Evolutionary conservation across 306 rosid species (phyloP), one percentile per base, ranked within the genome.

Genomic region (Prunus dulcis): DNA sequence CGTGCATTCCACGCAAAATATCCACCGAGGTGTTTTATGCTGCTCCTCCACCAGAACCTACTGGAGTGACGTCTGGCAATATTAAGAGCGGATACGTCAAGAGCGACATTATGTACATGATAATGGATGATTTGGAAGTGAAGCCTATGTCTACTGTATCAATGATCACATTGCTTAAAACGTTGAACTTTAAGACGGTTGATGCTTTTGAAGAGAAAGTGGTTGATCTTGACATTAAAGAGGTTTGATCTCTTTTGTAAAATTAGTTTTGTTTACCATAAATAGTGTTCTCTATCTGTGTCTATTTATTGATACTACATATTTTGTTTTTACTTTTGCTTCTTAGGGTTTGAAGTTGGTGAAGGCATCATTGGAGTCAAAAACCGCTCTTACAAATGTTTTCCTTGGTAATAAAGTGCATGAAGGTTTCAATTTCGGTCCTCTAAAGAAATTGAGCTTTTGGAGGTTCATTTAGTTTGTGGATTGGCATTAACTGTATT

Each of bases 341-440:
- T 25, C 12, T 72, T 14, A 67, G 83, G 71, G 68, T 1, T 0
- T 80, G 58, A 22, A 74, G 17, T 34, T 80, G 76, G 17, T 80
- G 3, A 8, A 23, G 20, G 58, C 75, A 30, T 74, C 83, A 2
- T 6, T 67, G 19, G 22, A 46, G 30, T 43, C 74, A 0, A 30
- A 30, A 11, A 45, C 73, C 18, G 82, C 53, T 15, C 65, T 79
- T 22, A 46, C 69, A 0, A 49, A 65, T 17, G 53, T 72, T 3
- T 79, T 72, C 64, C 78, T 73, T 14, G 46, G 68, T 1, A 32
- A 32, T 18, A 57, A 57, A 57, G 0, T 1, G 27, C 61, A 19
- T n/a, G 3, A 55, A 6, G 10, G 6, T 55, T 55, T 46, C 50
- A 46, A 2, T 14, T 46, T 46, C 11, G 50, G 50, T 46, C 50